A percentile compares a stretch with the other conserved stretches of the same genome.
Conservation (phyloP, 2,329 filamentous ascomycete species). For the Apiospora sp. region DNA sequence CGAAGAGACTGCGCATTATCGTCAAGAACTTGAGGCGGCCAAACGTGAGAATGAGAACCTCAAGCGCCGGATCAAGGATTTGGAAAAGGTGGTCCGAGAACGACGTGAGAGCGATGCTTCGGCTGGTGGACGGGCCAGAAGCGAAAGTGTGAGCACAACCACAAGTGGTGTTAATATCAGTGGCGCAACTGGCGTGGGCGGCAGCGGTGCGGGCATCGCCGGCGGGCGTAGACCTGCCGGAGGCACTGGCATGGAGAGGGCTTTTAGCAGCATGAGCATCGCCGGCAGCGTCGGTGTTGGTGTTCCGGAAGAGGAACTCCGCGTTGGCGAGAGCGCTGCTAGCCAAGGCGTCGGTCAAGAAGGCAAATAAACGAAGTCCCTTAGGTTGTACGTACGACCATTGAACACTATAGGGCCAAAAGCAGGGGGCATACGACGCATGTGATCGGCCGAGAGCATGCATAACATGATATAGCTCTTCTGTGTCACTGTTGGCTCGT, state of each 20-base stretch:
- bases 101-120: conserved; percentile 52
- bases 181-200: conserved; percentile 39
- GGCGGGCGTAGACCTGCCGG: conserved; percentile 48
- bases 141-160: conserved; percentile 62
- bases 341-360: conserved; percentile 44
- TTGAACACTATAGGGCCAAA: neutral
- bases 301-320: conserved; percentile 66
- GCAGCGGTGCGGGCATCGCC: conserved; percentile 53
- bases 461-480: neutral
- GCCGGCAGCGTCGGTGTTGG: conserved; percentile 57
- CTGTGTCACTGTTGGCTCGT: neutral
- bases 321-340: conserved; percentile 69
- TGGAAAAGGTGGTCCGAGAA: conserved; percentile 64
- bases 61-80: conserved; percentile 67
- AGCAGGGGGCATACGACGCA: neutral
- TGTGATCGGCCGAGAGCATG: neutral
- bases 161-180: conserved; percentile 55
- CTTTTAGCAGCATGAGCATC: conserved; percentile 55
- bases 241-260: conserved; percentile 54
- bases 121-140: conserved; percentile 43
- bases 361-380: neutral
- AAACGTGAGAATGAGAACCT: conserved; percentile 71
- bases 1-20: conserved; percentile 68
- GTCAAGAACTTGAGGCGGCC: conserved; percentile 66
- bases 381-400: neutral